Conservation (phyloP, 257 asterid genomes). For the Petunia secreta region DNA sequence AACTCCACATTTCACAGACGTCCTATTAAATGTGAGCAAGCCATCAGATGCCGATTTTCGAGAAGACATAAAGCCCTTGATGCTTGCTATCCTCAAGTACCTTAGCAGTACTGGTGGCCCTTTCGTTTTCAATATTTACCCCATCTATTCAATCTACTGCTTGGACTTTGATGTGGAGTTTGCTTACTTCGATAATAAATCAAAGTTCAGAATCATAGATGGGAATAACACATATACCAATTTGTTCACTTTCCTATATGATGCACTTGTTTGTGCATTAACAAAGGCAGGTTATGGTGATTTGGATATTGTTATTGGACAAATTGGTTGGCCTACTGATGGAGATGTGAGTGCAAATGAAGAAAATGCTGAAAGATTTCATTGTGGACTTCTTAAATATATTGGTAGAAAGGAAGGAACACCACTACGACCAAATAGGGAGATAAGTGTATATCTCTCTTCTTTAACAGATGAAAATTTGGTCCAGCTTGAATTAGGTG, state of each 20-base stretch:
- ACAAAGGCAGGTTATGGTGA: slow-evolving; percentile 23
- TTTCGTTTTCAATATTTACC: slow-evolving; percentile 31
- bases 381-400: slow-evolving; percentile 32
- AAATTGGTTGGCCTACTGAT: slow-evolving; percentile 62
- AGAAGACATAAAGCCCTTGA: slow-evolving; percentile 26
- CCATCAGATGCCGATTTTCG: slow-evolving; percentile 55
- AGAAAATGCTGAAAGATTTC: slow-evolving; percentile 39
- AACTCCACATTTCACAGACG: neutral
- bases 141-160: neutral
- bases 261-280: slow-evolving; percentile 42
- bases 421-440: slow-evolving; percentile 42
- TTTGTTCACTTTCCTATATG: slow-evolving; percentile 37
- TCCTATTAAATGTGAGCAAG: neutral
- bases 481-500: neutral
- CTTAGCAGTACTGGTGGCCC: neutral
- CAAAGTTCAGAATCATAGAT: slow-evolving; percentile 24
- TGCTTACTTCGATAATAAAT: slow-evolving; percentile 40
- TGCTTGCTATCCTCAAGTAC: neutral
- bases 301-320: slow-evolving; percentile 27
- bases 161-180: slow-evolving; percentile 17
- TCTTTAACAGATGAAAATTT: slow-evolving; percentile 42
- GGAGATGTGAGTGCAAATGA: slow-evolving; percentile 35
- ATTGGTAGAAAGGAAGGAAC: slow-evolving; percentile 43
- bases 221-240: slow-evolving; percentile 41
- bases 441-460: slow-evolving; percentile 35